Evolutionary conservation across 768 basidiomycete species (phyloP), one percentile per base, ranked within the genome.

Genomic region (Nidularia sp.): DNA sequence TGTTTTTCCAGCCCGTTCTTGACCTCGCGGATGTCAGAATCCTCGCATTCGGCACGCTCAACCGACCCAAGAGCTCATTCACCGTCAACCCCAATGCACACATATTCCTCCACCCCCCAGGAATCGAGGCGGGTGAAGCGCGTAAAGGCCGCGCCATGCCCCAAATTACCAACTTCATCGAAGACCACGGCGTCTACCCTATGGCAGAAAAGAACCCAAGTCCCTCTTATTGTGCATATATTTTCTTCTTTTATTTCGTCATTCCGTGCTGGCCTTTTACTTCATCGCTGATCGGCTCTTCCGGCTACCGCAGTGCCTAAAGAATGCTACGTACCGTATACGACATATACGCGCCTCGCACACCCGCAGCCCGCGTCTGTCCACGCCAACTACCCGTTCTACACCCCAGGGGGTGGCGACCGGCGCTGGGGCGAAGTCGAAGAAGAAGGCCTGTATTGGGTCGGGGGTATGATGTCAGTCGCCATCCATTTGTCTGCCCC

Each of bases 21-120:
- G 79, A 88, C 61, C 70, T 91, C 36, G 71, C 76, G 6, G 90
- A 93, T 60, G 80, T 88, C 34, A 79, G 89, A 29, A 78, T 93
- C 50, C 66, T 92, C 50, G 86, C 81, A 0, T 75, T 91, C 45
- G 90, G 90, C 6, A 83, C 82, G 1, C 71, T 85, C 15, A 75
- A 78, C 54, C 77, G 71, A 35, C 84, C 85, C 4, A 74, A 77
- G 39, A 82, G 79, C 48, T 64, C 75, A 41, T 68, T 85, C 34
- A 77, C 66, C 9, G 72, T 85, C 32, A 92, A 93, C 58, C 60
- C 66, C 6, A 90, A 87, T 62, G 89, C 90, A n/a, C 78, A 74
- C 49, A 59, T 75, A 39, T 78, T 91, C 50, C 64, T 93, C 41
- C 81, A 84, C 58, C 90, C 89, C 5, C 84, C 87, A 2, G 86